These are phyloP conservation scores for Lepidium sativum DNA, from an alignment of 345 rosid species.

Conservation along the genomic window DNA sequence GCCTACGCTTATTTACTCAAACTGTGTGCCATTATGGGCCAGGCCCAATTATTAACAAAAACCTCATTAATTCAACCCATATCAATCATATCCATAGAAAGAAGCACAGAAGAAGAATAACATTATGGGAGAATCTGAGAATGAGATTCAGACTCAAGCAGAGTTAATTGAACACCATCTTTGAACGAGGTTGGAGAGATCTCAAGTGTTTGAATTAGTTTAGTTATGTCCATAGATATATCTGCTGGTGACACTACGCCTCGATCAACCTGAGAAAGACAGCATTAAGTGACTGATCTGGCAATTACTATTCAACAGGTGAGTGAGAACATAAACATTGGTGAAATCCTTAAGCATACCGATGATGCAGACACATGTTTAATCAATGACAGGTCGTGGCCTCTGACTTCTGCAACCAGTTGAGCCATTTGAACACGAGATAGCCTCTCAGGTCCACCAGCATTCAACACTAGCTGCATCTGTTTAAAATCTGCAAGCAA, in stretches of 20 bases:
- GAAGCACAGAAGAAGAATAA: not conserved
- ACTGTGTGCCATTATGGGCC: not conserved
- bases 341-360: conserved; percentile 26
- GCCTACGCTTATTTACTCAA: not conserved
- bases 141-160: conserved; percentile 29
- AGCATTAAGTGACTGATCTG: not conserved
- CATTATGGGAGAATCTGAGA: not conserved
- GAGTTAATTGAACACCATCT: conserved; percentile 65
- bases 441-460: conserved; percentile 77
- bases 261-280: conserved; percentile 51
- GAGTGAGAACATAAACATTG: not conserved
- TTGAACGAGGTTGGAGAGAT: conserved; percentile 48
- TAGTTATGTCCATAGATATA: conserved; percentile 77
- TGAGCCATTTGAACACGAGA: conserved; percentile 94
- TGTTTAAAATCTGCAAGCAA: conserved; percentile 44
- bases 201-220: conserved; percentile 42
- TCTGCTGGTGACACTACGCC: conserved; percentile 78
- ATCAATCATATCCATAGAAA: not conserved
- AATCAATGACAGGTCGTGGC: conserved; percentile 50
- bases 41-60: no score
- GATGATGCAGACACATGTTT: conserved; percentile 66
- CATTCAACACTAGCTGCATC: conserved; percentile 63
- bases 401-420: conserved; percentile 57
- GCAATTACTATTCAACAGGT: not conserved
- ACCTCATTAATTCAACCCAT: no score